Evolutionary conservation across 192 early-diverging fungal genomes (phyloP), one percentile per base, ranked within the genome.

Genomic region (Phlyctochytrium planicorne): DNA sequence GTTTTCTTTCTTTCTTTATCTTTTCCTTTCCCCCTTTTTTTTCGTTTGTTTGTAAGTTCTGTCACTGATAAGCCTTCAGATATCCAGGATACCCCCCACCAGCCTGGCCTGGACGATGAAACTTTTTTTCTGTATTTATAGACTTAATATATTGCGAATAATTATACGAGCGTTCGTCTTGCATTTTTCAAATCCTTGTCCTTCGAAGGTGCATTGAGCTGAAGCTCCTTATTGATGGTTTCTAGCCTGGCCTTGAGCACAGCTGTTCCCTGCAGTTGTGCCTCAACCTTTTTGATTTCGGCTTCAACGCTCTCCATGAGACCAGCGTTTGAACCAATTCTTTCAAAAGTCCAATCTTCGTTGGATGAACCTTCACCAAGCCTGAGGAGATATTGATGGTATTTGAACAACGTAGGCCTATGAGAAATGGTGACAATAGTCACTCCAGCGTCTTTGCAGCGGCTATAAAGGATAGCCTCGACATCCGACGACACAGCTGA

Each of bases 351-450:
- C 79, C 79, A 84, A 12, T 72, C 74, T 52, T 67, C 62, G 31
- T 72, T 73, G 16, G 36, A 30, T 1, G 30, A 53, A 6, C 79
- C 79, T 67, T 81, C 79, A 2, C 79, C 78, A 34, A 83, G 68
- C 16, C 71, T 57, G 55, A 78, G 40, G 29, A 78, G 34, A 62
- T 55, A 73, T 2, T 32, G 34, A 80, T 99, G 97, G 81, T 99
- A 97, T 75, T 97, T 91, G 91, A 93, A 98, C 52, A 99, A 78
- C 30, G 92, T 92, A 34, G 94, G 93, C 40, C 92, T 84, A 65
- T 99, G 97, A 2, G 90, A 91, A 27, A 99, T 90, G 14, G 94
- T 93, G n/a, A 98, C 87, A 3, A 94, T 74, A 0, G 95, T 94
- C 64, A 96, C 91, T 0, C 86, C 88, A 1, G 79, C 67, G 32